Base-by-base conservation (phyloP, 1,284 basidiomycete genomes). In the Trichosporon faecale region DNA sequence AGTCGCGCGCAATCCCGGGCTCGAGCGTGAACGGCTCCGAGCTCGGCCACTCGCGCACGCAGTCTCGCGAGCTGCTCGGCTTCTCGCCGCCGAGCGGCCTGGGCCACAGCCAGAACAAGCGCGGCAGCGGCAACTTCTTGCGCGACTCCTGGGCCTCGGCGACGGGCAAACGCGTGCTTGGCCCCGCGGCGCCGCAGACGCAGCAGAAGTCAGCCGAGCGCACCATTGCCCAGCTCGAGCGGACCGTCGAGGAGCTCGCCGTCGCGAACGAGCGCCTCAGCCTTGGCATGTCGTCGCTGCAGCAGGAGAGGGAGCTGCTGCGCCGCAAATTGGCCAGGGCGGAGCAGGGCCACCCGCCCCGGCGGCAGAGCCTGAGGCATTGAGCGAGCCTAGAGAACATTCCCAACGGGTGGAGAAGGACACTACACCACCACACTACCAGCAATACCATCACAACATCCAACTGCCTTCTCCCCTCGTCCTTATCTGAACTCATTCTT, bases 71-170 rank as follows among this genome's bases (percentile, higher is more conserved):
- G 25, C 55, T 60, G 18, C 29, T 61, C 57, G 57, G 18, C 6
- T 61, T 61, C 16, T 61, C 57, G 1, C 57, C 27, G 1, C 29
- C 57, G 7, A 11, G 5, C 49, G 49, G 49, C 2, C 23, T 52
- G 7, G 49, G 49, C 18, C 9, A 21, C 44, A 46, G 44, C 21
- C 7, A 21, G 21, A 52, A 25, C 23, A 61, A 61, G 18, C 57
- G 57, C 18, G 57, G 57, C 57, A 31, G 57, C 57, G 57, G 57
- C 27, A 61, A 27, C 57, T 61, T 61, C 57, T 29, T 61, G 27
- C 57, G 57, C 57, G 57, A 61, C 57, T 61, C 57, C 12, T 61
- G 57, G 57, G 57, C 57, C 8, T 25, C 57, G 14, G 57, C 57
- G 29, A 61, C 14, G 57, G 57, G 57, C 29, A 61, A 61, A 29